Base-by-base conservation (phyloP, 331 rosid species). In the Malus hybrid region DNA sequence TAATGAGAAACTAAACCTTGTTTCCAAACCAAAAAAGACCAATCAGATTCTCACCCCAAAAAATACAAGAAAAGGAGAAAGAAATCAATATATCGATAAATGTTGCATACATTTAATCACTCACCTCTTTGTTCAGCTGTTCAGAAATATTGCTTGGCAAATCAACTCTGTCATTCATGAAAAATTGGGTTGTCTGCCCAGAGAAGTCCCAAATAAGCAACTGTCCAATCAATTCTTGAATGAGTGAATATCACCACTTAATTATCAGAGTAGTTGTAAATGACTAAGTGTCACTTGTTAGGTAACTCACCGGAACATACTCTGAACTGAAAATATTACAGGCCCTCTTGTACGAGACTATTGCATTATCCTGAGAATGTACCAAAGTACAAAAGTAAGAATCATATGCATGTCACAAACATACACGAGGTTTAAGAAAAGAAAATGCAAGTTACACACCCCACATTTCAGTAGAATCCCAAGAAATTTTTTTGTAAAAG, bases 191-290 rank as follows among this genome's bases (percentile, higher is more conserved):
- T 75, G 93, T 93, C 87, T 87, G 86, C 82, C 97, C 96, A 18
- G 98, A 90, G 86, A 93, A 88, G 86, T 91, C 98, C 98, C 95
- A 93, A 88, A 93, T 90, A 69, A 80, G 91, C 83, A 90, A 71
- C 98, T 91, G 96, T 82, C 81, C 54, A 83, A 77, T 75, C 72
- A 74, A 67, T 77, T 70, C 60, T 65, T 15, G 76, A 63, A 36
- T 27, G 71, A 72, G 76, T 48, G 61, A 65, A 66, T 72, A 73
- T 56, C 78, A 76, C 16, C 79, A 74, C 71, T 29, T 67, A 44
- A 74, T 34, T 55, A 33, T 9, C 19, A 31, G 54, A 71, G 32
- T 74, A 39, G 42, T 27, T 54, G 44, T 75, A 28, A 39, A 73
- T n/a, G 67, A 81, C 68, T 54, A 46, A 59, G 33, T 67, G 71